A percentile compares a stretch with the other conserved stretches of the same genome.
Evolutionary conservation across 2,329 filamentous ascomycete genomes (phyloP).

Genomic region (Fusarium illudens): DNA sequence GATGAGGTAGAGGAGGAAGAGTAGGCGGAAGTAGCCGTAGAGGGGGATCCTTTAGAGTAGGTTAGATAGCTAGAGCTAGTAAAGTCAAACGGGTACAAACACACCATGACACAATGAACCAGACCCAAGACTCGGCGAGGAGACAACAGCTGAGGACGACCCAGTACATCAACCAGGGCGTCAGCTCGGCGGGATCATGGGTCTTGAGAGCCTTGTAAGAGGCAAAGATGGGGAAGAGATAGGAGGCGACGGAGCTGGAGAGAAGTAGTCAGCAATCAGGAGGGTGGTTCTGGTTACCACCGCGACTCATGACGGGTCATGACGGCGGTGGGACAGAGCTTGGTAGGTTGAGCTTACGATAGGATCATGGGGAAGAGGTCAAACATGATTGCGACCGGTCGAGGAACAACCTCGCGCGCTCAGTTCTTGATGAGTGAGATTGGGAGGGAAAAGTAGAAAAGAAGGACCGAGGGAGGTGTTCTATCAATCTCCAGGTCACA

Average conservation of each 20-base stretch:
- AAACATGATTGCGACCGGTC: slow-evolving; percentile 66
- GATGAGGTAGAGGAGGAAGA: slow-evolving; percentile 91
- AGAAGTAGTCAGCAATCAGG: slow-evolving; percentile 14
- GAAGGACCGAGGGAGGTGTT: neutral
- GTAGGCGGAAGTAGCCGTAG: slow-evolving; percentile 88
- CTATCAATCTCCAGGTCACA: slow-evolving; percentile 2
- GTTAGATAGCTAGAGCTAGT: neutral
- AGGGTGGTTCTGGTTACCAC: neutral
- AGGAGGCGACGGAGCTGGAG: slow-evolving; percentile 80
- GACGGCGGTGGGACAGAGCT: slow-evolving; percentile 27
- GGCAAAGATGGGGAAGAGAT: slow-evolving; percentile 94
- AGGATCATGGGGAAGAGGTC: slow-evolving; percentile 79
- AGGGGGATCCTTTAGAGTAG: slow-evolving; percentile 75
- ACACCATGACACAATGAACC: slow-evolving; percentile 83
- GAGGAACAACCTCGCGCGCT: slow-evolving; percentile 10
- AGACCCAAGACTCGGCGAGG: slow-evolving; percentile 85
- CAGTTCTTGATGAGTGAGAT: neutral
- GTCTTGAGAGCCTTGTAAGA: slow-evolving; percentile 98
- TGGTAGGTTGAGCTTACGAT: slow-evolving; percentile 65
- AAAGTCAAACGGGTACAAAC: neutral
- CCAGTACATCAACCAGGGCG: slow-evolving; percentile 99
- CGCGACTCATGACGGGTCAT: slow-evolving; percentile 32
- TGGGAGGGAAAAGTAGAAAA: neutral
- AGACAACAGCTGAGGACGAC: slow-evolving; percentile 85
- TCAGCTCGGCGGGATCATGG: slow-evolving; percentile 85